A percentile compares a stretch with the other conserved stretches of the same genome.
These are phyloP conservation scores for Pythium myriotylum DNA, from an alignment of 352 stramenopile species.

Conservation along the genomic window DNA sequence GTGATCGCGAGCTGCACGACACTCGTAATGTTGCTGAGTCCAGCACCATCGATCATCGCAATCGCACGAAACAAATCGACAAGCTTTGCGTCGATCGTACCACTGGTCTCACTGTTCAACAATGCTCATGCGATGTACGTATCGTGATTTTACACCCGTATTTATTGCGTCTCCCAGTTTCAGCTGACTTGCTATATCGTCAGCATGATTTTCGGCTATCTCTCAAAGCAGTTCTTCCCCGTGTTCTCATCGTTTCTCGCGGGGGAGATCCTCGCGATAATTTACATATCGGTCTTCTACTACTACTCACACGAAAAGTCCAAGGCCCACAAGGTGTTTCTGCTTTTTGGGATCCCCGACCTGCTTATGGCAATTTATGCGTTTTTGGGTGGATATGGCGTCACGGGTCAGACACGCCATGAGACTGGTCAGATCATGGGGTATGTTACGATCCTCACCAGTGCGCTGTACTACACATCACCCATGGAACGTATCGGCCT, in stretches of 20 bases:
- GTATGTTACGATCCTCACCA: conserved; percentile 40
- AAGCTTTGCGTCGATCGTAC: conserved; percentile 45
- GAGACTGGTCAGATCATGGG: conserved; percentile 33
- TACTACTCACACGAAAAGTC: conserved; percentile 41
- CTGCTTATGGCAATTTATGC: conserved; percentile 38
- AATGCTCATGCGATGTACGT: conserved; percentile 39
- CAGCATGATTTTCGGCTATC: conserved; percentile 45
- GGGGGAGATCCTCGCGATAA: conserved; percentile 36
- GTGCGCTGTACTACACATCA: conserved; percentile 46
- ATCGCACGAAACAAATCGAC: conserved; percentile 37
- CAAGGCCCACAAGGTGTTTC: conserved; percentile 37
- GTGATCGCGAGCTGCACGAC: conserved; percentile 31
- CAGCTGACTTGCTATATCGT: neutral
- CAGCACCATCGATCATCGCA: conserved; percentile 32
- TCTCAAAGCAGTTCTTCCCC: conserved; percentile 42
- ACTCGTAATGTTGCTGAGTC: conserved; percentile 42
- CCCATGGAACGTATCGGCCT: conserved; percentile 49
- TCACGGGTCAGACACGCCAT: conserved; percentile 32
- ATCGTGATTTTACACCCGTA: neutral
- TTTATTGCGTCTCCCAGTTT: too few relatives aligned
- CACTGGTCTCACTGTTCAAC: conserved; percentile 41
- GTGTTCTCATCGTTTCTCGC: conserved; percentile 45
- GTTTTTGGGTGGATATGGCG: conserved; percentile 31
- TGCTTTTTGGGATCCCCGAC: conserved; percentile 19
- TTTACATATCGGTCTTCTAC: conserved; percentile 53